These are phyloP conservation scores for Groenewaldozyma auringiensis DNA, from an alignment of 1,139 yeast species.

Conservation along the genomic window DNA sequence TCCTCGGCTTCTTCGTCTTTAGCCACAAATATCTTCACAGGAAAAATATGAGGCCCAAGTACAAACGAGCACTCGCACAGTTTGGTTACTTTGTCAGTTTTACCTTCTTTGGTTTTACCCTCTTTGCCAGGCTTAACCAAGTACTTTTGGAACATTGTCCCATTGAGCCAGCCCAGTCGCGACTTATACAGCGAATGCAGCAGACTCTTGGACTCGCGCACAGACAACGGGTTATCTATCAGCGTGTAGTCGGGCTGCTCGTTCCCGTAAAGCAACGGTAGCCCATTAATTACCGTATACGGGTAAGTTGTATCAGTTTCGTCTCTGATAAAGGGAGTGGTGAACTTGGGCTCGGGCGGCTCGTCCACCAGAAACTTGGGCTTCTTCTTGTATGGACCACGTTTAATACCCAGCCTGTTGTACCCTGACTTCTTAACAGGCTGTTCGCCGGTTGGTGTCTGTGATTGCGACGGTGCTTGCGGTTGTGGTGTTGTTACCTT, in stretches of 20 bases:
- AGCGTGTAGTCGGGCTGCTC: constrained; percentile 56
- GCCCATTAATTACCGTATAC: constrained; percentile 55
- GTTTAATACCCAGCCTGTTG: background rate
- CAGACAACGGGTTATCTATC: constrained; percentile 52
- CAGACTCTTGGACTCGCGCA: constrained; percentile 59
- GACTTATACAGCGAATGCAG: constrained; percentile 64
- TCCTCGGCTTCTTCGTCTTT: constrained; percentile 51
- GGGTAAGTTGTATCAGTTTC: constrained; percentile 37
- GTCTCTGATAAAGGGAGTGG: background rate
- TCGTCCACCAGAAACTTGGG: background rate
- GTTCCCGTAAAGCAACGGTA: constrained; percentile 53
- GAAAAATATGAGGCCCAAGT: constrained; percentile 80
- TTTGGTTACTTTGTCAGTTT: constrained; percentile 80
- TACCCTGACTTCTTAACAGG: background rate
- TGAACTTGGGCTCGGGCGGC: background rate
- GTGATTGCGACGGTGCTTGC: too few species aligned
- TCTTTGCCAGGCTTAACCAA: constrained; percentile 61
- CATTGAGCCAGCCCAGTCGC: constrained; percentile 61
- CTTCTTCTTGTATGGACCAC: background rate
- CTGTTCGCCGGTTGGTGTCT: background rate
- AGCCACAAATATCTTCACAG: constrained; percentile 67
- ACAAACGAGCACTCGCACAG: constrained; percentile 66
- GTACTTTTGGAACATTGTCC: constrained; percentile 67
- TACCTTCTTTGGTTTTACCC: constrained; percentile 30
- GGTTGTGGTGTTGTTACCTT: background rate